Evolutionary conservation across 495 filamentous ascomycete species (phyloP).

Genomic region (Darksidea phi): DNA sequence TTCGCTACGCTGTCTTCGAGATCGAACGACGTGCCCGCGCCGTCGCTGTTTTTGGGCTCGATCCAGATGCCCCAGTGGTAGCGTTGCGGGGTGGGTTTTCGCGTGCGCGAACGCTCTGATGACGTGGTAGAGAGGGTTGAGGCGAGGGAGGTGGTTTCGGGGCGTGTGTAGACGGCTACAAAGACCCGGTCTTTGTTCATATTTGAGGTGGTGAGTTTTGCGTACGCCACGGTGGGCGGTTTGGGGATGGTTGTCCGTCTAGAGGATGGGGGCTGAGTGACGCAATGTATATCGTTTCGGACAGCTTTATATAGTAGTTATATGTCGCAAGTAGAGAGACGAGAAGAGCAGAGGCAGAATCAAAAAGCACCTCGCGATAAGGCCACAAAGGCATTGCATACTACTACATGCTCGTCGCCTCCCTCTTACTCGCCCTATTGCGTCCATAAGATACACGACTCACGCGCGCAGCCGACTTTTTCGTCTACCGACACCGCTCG

Average conservation of each 20-base stretch:
- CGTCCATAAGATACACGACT: no score
- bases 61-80: conserved; percentile 25
- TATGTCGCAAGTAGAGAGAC: no score
- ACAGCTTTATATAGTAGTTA: no score
- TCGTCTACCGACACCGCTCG: no score
- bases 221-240: background rate
- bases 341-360: no score
- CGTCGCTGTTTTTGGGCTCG: conserved; percentile 10
- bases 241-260: background rate
- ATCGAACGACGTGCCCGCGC: conserved; percentile 17
- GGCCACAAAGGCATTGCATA: no score
- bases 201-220: background rate
- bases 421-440: no score
- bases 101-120: no score
- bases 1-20: conserved; percentile 1
- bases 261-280: background rate
- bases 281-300: no score
- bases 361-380: no score
- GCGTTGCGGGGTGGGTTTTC: conserved; percentile 46
- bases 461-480: no score
- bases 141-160: conserved; percentile 30
- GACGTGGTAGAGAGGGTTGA: conserved; percentile 47
- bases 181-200: conserved; percentile 17
- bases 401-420: no score
- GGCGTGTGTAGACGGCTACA: conserved; percentile 30